These are phyloP conservation scores for Elaeis oleifera DNA, from an alignment of 202 grass and related monocot genomes.

Conservation along the genomic window DNA sequence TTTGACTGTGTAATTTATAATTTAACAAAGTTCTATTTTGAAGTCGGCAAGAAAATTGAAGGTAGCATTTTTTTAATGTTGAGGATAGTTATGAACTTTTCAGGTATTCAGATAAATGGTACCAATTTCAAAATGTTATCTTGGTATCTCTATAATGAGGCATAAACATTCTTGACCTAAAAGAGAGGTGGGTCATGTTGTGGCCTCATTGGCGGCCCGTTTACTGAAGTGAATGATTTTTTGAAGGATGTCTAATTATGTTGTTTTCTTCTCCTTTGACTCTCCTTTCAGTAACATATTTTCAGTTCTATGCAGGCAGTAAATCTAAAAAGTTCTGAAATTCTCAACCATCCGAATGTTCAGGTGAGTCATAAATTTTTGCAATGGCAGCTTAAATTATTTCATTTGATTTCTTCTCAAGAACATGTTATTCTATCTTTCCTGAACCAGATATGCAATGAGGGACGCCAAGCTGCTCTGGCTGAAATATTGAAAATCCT, in stretches of 20 bases:
- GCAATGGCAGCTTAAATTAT: no score
- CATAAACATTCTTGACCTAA: no score
- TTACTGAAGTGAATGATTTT: background rate
- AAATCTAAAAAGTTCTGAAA: conserved; percentile 89
- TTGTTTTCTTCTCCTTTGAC: background rate
- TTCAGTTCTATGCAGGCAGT: conserved; percentile 57
- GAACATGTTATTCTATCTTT: conserved; percentile 1
- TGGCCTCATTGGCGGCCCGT: background rate
- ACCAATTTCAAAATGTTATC: no score
- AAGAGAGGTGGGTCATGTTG: no score
- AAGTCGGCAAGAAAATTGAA: no score
- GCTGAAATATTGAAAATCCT: conserved; percentile 83
- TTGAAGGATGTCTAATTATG: background rate
- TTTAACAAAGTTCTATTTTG: no score
- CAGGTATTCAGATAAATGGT: no score
- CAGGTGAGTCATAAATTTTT: conserved; percentile 32
- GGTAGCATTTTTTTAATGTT: no score
- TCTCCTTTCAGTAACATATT: conserved; percentile 12
- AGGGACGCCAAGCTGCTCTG: conserved; percentile 82
- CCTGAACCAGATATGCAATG: conserved; percentile 76
- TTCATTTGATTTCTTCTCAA: no score
- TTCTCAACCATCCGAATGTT: conserved; percentile 66
- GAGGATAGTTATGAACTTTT: no score
- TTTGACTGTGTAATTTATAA: no score
- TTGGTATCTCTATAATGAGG: no score